Evolutionary conservation across 768 basidiomycete genomes (phyloP).

Genomic region (Psilocybe cyanescens): DNA sequence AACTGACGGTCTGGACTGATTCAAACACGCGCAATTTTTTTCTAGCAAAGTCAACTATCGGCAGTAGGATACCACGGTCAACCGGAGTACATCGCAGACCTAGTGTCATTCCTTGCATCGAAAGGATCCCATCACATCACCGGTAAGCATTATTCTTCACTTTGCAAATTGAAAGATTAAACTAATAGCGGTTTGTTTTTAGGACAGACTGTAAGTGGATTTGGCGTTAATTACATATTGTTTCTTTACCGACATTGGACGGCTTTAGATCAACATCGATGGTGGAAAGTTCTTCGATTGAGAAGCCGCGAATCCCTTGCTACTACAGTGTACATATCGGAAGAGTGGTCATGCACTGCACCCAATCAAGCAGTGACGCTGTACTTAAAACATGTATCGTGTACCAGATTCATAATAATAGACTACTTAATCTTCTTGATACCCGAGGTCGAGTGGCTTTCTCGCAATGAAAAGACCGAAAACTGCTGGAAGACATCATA

Average conservation of each 20-base stretch:
- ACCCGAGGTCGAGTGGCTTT: too few relatives aligned
- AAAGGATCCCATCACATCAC: constrained; percentile 38
- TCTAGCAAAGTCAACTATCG: constrained; percentile 10
- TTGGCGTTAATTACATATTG: background rate
- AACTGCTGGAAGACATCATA: too few relatives aligned
- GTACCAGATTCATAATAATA: too few relatives aligned
- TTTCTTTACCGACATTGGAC: background rate
- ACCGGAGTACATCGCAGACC: constrained; percentile 36
- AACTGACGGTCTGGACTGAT: background rate
- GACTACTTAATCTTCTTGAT: too few relatives aligned
- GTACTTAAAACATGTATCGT: too few relatives aligned
- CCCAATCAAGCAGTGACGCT: too few relatives aligned
- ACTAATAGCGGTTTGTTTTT: background rate
- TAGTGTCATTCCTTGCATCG: constrained; percentile 38
- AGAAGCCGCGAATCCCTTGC: background rate
- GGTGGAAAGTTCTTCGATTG: constrained; percentile 12
- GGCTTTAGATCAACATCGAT: constrained; percentile 7
- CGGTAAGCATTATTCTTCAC: constrained; percentile 16
- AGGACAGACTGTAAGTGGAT: constrained; percentile 9
- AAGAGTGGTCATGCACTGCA: too few relatives aligned
- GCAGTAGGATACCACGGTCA: constrained; percentile 25
- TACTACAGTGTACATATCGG: background rate
- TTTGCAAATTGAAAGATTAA: background rate
- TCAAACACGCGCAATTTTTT: background rate
- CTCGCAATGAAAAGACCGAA: too few relatives aligned